Percentiles rank a stretch among this genome's conserved stretches.
Conservation (phyloP, 257 asterid genomes). For the Solanum clarkiae region DNA sequence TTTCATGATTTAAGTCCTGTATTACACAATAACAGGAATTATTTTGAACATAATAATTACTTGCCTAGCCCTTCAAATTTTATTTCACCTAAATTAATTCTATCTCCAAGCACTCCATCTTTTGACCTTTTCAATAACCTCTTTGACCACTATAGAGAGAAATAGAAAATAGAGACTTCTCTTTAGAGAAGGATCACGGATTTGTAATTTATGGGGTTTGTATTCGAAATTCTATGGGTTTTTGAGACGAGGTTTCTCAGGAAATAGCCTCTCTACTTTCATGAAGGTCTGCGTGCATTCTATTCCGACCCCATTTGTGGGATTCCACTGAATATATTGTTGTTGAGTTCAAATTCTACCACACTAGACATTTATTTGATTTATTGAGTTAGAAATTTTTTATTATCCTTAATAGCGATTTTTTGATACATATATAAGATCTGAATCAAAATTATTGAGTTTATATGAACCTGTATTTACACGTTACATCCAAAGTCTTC, state of each 20-base stretch:
- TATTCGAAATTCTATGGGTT: not conserved
- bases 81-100: constrained; percentile 44
- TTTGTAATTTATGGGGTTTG: not conserved
- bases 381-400: not conserved
- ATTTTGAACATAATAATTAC: constrained; percentile 25
- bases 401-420: not conserved
- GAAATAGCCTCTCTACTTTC: no score
- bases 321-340: no score
- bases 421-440: not conserved
- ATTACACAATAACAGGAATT: constrained; percentile 30
- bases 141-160: constrained; percentile 22
- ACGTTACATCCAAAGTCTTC: not conserved
- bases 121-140: constrained; percentile 50
- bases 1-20: constrained; percentile 67
- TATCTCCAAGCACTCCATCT: constrained; percentile 53
- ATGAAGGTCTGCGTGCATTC: no score
- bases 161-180: not conserved
- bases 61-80: constrained; percentile 51
- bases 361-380: not conserved
- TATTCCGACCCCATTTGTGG: no score
- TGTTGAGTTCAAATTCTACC: not conserved
- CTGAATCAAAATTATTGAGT: not conserved
- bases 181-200: not conserved
- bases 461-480: not conserved
- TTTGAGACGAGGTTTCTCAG: no score